Conservation (phyloP, 805 yeast species). For the Monosporozyma aerobia region DNA sequence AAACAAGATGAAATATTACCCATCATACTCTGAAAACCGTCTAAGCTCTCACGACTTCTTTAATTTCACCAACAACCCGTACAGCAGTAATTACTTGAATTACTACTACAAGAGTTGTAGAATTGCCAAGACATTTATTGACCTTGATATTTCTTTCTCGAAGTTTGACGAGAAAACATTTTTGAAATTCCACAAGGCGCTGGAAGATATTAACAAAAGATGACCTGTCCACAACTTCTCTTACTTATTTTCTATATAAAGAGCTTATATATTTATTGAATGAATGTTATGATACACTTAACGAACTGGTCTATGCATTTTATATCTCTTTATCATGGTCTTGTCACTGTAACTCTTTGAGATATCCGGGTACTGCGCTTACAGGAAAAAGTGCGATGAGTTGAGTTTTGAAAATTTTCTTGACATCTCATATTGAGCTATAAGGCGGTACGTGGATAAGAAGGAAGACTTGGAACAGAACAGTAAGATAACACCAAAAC, state of each 20-base stretch:
- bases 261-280: too few relatives aligned
- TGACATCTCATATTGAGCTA: background rate
- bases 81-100: slow-evolving; percentile 35
- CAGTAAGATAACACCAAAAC: background rate
- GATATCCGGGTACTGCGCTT: background rate
- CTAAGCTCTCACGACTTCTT: slow-evolving; percentile 17
- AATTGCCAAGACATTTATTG: slow-evolving; percentile 51
- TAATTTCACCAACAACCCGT: slow-evolving; percentile 23
- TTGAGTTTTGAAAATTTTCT: slow-evolving; percentile 5
- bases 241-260: too few relatives aligned
- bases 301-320: background rate
- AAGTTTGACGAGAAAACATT: slow-evolving; percentile 45
- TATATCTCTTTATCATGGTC: background rate
- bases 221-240: background rate
- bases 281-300: background rate
- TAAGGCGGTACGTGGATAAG: background rate
- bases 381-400: slow-evolving; percentile 1
- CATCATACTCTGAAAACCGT: slow-evolving; percentile 11
- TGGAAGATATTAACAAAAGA: background rate
- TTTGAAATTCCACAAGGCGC: slow-evolving; percentile 25
- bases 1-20: slow-evolving; percentile 6
- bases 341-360: background rate
- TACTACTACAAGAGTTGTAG: slow-evolving; percentile 50
- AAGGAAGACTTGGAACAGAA: background rate
- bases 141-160: slow-evolving; percentile 52